phyloP scores from a whole-genome alignment of 2,329 filamentous ascomycete genomes.

The Neonectria faginata region DNA sequence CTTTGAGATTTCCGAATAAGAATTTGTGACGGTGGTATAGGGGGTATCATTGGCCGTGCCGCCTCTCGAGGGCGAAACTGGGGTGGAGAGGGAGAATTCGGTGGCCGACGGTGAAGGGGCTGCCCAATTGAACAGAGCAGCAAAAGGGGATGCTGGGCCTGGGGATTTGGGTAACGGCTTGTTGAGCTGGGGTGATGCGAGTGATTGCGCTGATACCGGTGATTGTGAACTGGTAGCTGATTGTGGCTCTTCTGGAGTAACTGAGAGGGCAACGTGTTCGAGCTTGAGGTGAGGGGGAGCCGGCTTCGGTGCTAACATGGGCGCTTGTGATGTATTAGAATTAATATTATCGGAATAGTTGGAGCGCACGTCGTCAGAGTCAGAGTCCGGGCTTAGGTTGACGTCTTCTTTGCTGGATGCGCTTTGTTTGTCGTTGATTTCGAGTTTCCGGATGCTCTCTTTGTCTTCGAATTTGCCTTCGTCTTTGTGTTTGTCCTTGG shows the following conservation, averaged over 20 bases:
- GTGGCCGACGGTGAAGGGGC: conserved; percentile 60
- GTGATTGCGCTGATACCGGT: conserved; percentile 44
- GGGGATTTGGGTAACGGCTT: conserved; percentile 69
- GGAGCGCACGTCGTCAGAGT: conserved; percentile 45
- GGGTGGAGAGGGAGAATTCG: conserved; percentile 66
- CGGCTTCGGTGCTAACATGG: conserved; percentile 62
- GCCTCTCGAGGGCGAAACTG: conserved; percentile 58
- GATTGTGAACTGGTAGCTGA: conserved; percentile 42
- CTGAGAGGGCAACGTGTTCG: conserved; percentile 54
- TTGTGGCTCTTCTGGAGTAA: conserved; percentile 43
- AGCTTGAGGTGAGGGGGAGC: conserved; percentile 66
- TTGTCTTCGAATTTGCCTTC: conserved; percentile 35
- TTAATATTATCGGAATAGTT: conserved; percentile 51
- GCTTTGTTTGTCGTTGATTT: conserved; percentile 41
- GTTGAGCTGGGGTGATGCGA: conserved; percentile 57
- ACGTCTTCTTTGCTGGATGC: conserved; percentile 16
- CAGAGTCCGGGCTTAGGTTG: conserved; percentile 23
- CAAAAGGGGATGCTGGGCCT: conserved; percentile 58
- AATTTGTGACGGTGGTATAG: conserved; percentile 41
- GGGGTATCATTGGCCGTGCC: conserved; percentile 49
- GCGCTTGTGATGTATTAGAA: conserved; percentile 56
- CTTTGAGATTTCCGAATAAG: conserved; percentile 52
- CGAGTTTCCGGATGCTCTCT: conserved; percentile 27
- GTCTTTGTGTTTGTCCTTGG: conserved; percentile 38
- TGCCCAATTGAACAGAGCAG: conserved; percentile 66